phyloP scores from a whole-genome alignment of 2,329 filamentous ascomycete species.

The Fusarium sp. region DNA sequence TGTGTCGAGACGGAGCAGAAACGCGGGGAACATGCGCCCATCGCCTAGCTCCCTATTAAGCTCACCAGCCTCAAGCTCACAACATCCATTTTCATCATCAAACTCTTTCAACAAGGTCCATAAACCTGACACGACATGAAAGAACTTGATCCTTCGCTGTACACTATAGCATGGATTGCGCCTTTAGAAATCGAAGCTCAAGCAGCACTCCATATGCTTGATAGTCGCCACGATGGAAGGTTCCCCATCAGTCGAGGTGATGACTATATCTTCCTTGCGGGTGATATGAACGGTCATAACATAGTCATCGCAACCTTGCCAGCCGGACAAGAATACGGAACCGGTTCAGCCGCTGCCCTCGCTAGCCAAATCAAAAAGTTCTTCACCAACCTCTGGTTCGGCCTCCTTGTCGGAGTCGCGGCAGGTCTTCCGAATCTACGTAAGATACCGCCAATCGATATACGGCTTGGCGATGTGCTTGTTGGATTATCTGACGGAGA shows the following conservation, averaged over 20 bases:
- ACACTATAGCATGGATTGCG: slow-evolving; percentile 54
- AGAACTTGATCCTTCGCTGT: slow-evolving; percentile 33
- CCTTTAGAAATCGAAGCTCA: slow-evolving; percentile 53
- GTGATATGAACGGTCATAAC: slow-evolving; percentile 52
- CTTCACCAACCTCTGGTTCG: slow-evolving; percentile 53
- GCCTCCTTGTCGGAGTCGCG: slow-evolving; percentile 53
- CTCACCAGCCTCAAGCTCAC: accelerated
- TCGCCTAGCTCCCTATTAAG: neutral
- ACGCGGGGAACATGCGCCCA: neutral
- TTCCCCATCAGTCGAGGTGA: slow-evolving; percentile 50
- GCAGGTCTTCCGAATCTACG: slow-evolving; percentile 49
- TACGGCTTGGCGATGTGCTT: slow-evolving; percentile 54
- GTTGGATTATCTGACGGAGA: slow-evolving; percentile 45
- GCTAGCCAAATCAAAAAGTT: slow-evolving; percentile 50
- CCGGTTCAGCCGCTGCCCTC: slow-evolving; percentile 49
- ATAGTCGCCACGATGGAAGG: slow-evolving; percentile 47
- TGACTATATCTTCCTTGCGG: slow-evolving; percentile 53
- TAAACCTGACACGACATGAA: neutral
- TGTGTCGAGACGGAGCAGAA: neutral
- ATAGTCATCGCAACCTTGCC: slow-evolving; percentile 52
- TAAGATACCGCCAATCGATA: slow-evolving; percentile 46
- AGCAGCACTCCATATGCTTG: slow-evolving; percentile 51
- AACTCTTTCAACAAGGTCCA: neutral
- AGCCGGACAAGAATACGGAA: slow-evolving; percentile 50
- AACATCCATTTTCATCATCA: neutral